Conservation (phyloP, 805 yeast species). For the Pichia insulana region DNA sequence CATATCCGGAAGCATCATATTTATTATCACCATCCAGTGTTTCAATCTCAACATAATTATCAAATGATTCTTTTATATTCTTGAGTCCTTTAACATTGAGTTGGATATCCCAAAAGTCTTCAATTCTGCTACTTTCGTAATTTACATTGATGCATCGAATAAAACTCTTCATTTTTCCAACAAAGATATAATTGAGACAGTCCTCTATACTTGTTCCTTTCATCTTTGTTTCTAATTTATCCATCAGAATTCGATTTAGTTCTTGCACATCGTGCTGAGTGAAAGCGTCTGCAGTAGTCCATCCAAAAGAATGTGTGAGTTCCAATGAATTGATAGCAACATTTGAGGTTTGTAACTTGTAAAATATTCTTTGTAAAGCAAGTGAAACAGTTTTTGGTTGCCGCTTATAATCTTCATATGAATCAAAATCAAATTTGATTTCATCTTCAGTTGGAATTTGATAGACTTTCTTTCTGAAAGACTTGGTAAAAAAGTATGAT, state of each 20-base stretch:
- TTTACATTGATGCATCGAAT: conserved; percentile 89
- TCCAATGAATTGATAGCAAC: conserved; percentile 79
- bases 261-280: conserved; percentile 98
- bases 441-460: conserved; percentile 75
- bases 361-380: conserved; percentile 83
- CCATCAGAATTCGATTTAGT: conserved; percentile 91
- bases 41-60: conserved; percentile 82
- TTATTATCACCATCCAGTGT: conserved; percentile 90
- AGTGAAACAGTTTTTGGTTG: conserved; percentile 56
- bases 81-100: conserved; percentile 80
- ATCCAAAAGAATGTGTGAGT: conserved; percentile 87
- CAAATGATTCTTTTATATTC: conserved; percentile 66
- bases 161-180: conserved; percentile 93
- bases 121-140: conserved; percentile 83
- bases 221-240: conserved; percentile 83
- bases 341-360: conserved; percentile 61
- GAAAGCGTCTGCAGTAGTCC: conserved; percentile 94
- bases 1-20: conserved; percentile 83
- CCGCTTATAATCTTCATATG: conserved; percentile 21
- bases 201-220: conserved; percentile 77
- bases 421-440: conserved; percentile 26
- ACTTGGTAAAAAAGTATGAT: conserved; percentile 77
- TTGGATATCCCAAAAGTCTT: conserved; percentile 98
- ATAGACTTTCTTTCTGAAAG: conserved; percentile 78
- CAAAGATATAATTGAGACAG: conserved; percentile 71